phyloP scores from a whole-genome alignment of 2,329 filamentous ascomycete species.

The Neonectria punicea region DNA sequence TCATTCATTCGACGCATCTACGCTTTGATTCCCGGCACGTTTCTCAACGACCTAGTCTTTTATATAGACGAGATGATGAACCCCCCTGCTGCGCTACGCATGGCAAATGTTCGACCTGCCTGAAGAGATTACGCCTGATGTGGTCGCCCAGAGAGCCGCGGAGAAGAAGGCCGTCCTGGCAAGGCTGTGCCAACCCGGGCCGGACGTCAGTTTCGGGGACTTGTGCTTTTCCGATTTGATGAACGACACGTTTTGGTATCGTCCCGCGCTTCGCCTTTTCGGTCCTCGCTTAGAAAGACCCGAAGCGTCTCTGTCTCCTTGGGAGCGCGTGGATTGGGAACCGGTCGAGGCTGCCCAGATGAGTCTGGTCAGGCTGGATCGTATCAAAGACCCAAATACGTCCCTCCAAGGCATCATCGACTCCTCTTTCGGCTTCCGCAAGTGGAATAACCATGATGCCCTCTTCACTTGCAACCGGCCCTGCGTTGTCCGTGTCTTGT shows the following conservation, averaged over 20 bases:
- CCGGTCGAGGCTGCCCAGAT: background rate
- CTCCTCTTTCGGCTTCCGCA: background rate
- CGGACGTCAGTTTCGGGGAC: background rate
- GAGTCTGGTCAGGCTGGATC: background rate
- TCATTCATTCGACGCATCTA: too few species aligned
- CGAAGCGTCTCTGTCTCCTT: background rate
- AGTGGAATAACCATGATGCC: background rate
- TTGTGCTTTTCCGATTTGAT: background rate
- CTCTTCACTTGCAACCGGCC: background rate
- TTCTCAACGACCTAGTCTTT: too few species aligned
- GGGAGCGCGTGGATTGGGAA: background rate
- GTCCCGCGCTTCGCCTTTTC: background rate
- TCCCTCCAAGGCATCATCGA: background rate
- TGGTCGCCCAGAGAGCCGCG: too few species aligned
- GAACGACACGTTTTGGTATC: background rate
- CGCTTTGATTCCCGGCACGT: too few species aligned
- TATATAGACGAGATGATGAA: too few species aligned
- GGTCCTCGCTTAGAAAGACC: background rate
- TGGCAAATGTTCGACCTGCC: too few species aligned
- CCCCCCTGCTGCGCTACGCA: too few species aligned
- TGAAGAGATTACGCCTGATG: too few species aligned
- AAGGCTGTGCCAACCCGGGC: too few species aligned
- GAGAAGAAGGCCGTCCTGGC: too few species aligned
- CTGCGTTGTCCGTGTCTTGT: background rate
- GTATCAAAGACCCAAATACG: background rate